Conservation (phyloP, 306 rosid genomes). For the Luffa acutangula region DNA sequence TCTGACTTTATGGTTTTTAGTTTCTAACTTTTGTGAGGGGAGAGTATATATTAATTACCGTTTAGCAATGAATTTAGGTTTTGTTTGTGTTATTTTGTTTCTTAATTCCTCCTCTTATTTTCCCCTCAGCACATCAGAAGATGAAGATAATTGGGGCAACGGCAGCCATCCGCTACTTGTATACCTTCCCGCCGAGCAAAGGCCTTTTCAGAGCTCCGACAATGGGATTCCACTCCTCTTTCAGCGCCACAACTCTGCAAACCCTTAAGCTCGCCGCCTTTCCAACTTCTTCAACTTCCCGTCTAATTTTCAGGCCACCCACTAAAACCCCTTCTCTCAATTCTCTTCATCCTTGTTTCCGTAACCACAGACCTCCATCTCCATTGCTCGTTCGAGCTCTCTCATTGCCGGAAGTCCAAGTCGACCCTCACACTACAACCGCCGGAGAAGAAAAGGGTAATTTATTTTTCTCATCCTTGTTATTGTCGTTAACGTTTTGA, state of each 20-base stretch:
- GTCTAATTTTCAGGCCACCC: constrained; percentile 19
- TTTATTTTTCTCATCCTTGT: background rate
- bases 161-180: background rate
- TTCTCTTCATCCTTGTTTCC: constrained; percentile 15
- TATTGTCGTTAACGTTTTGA: background rate
- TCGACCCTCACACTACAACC: constrained; percentile 16
- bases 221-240: constrained; percentile 39
- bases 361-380: constrained; percentile 20
- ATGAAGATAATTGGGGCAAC: background rate
- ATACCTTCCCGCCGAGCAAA: background rate
- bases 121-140: background rate
- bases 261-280: constrained; percentile 32
- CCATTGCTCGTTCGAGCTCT: constrained; percentile 28
- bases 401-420: constrained; percentile 36
- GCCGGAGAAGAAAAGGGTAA: constrained; percentile 40
- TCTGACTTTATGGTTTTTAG: no score
- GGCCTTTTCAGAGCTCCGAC: background rate
- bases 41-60: no score
- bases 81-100: no score
- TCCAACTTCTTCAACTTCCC: constrained; percentile 29
- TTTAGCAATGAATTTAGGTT: no score
- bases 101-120: background rate
- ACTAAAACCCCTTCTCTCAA: constrained; percentile 11
- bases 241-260: constrained; percentile 33
- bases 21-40: no score